Base-by-base conservation (phyloP, 768 basidiomycete species). In the Serendipita sp. region DNA sequence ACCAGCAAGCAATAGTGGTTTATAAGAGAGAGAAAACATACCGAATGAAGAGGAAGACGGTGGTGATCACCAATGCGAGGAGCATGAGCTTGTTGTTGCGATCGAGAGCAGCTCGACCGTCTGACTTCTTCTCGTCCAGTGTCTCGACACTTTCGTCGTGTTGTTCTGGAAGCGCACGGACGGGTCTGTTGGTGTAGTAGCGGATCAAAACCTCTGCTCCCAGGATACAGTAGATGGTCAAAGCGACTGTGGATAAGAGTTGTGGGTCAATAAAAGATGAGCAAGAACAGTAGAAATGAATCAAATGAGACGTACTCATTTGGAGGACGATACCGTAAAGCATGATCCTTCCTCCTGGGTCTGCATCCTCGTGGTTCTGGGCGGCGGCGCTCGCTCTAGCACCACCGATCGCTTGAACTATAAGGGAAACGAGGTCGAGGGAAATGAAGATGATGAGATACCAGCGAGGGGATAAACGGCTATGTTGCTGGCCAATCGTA, bases 11-110 rank as follows among this genome's bases (percentile, higher is more conserved):
- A 7, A 17, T 50, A 7, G 34, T 7, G 34, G 7, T 7, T 1
- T 14, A 5, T 7, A 14, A 5, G 34, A 38, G 7, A 7, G 45
- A 50, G n/a, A 28, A 28, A n/a, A 22, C 75, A 33, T 64, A 78
- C 78, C 82, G 75, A 62, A 82, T 77, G 66, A 81, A 75, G 62
- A 84, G 71, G 64, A 75, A 74, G 2, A 78, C 44, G 0, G 74
- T 74, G 4, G 67, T 64, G 44, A 68, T 56, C 22, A 64, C 61
- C 17, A 72, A 66, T 1, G 68, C 70, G n/a, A 64, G 31, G 26
- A 72, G 43, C 66, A 70, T 62, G 26, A 69, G 66, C 62, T 65
- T 67, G 38, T 66, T 61, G 13, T 62, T 51, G 17, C 30, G 31
- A 17, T 60, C 61, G 42, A 62, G 48, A 9, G 20, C 24, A 2